phyloP scores from a whole-genome alignment of 768 basidiomycete genomes.

The Suillus lakei region DNA sequence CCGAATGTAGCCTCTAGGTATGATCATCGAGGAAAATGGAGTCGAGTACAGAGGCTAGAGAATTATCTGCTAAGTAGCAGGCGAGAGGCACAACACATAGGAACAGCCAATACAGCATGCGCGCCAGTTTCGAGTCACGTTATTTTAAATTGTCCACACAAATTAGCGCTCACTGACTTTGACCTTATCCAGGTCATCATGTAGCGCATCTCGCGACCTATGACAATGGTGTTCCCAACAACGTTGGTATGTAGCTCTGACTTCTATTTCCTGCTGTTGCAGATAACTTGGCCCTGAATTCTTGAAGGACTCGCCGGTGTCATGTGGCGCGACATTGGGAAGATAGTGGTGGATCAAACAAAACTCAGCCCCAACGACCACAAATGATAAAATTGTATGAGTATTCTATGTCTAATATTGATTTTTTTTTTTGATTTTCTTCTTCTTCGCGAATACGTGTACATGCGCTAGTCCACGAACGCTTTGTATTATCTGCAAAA shows the following conservation, averaged over 20 bases:
- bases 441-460: slow-evolving; percentile 82
- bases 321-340: slow-evolving; percentile 94
- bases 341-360: slow-evolving; percentile 67
- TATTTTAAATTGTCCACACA: too few species aligned
- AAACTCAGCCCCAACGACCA: slow-evolving; percentile 14
- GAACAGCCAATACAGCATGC: background rate
- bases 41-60: background rate
- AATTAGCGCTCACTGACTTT: too few species aligned
- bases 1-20: background rate
- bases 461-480: slow-evolving; percentile 81
- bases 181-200: too few species aligned
- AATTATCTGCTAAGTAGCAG: background rate
- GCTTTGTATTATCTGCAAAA: slow-evolving; percentile 74
- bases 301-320: background rate
- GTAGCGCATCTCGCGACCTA: too few species aligned
- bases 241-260: slow-evolving; percentile 64
- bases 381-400: background rate
- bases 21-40: background rate
- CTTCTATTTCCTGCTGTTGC: background rate
- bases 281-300: too few species aligned
- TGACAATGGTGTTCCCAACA: too few species aligned
- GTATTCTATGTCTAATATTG: too few species aligned
- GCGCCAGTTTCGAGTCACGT: background rate
- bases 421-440: too few species aligned
- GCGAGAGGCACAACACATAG: too few species aligned